These are phyloP conservation scores for Lepiota venenata DNA, from an alignment of 768 basidiomycete species.

Conservation along the genomic window DNA sequence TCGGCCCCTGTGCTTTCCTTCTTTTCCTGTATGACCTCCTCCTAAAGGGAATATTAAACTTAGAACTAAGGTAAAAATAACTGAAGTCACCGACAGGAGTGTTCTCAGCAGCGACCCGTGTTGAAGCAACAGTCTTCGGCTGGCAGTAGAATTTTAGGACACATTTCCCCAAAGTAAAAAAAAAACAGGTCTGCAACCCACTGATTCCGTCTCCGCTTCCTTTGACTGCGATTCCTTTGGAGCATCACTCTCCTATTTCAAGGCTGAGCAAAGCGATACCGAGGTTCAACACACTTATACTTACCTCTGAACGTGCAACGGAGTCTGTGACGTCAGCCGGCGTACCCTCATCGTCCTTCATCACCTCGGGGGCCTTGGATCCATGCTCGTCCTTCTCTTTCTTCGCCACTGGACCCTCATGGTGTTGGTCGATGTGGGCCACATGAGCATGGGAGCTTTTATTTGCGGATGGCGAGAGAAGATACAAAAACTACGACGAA, in stretches of 20 bases:
- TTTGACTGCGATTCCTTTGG: constrained; percentile 21
- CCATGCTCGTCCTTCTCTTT: constrained; percentile 17
- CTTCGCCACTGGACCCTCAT: constrained; percentile 26
- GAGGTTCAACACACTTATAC: constrained; percentile 8
- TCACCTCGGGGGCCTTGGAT: constrained; percentile 18
- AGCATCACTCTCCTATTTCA: constrained; percentile 22
- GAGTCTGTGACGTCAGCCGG: constrained; percentile 33
- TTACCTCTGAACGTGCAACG: constrained; percentile 28
- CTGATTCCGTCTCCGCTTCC: constrained; percentile 9
- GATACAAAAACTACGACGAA: constrained; percentile 33
- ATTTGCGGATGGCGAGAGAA: constrained; percentile 37
- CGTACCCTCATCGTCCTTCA: constrained; percentile 39
- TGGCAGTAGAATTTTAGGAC: background rate
- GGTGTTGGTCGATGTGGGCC: constrained; percentile 31
- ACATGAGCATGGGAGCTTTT: constrained; percentile 24
- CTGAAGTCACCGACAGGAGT: constrained; percentile 1
- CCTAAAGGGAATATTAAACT: background rate
- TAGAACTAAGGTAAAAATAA: background rate
- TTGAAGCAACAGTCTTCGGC: background rate
- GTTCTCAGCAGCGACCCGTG: background rate
- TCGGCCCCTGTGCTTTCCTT: background rate
- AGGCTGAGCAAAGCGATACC: background rate
- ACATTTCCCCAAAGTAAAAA: background rate
- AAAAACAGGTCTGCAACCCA: constrained; percentile 11
- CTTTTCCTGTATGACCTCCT: background rate